Percentiles rank a stretch among this genome's conserved stretches.
phyloP scores from a whole-genome alignment of 768 basidiomycete species.

The Hygrophorus pudorinus region DNA sequence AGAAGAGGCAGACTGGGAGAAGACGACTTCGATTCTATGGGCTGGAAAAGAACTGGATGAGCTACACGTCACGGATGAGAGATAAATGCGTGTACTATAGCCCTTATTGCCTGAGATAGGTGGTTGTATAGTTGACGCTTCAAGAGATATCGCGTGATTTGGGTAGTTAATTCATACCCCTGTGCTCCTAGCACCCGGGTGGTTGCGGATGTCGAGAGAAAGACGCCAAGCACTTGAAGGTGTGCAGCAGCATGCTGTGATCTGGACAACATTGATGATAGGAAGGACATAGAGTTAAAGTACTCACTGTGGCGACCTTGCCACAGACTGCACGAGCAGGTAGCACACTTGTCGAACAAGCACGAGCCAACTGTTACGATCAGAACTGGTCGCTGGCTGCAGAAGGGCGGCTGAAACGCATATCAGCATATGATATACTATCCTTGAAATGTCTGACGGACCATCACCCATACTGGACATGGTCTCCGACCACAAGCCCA shows the following conservation, averaged over 20 bases:
- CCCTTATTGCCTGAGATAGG: slow-evolving; percentile 30
- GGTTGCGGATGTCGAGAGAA: slow-evolving; percentile 28
- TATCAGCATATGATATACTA: background rate
- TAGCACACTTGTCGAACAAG: slow-evolving; percentile 41
- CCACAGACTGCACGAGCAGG: slow-evolving; percentile 42
- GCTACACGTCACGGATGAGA: slow-evolving; percentile 1
- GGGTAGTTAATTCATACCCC: slow-evolving; percentile 20
- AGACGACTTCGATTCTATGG: slow-evolving; percentile 45
- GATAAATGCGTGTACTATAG: slow-evolving; percentile 35
- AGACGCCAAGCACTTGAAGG: slow-evolving; percentile 38
- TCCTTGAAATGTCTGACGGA: slow-evolving; percentile 9
- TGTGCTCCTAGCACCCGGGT: slow-evolving; percentile 18
- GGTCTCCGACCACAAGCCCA: slow-evolving; percentile 36
- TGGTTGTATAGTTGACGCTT: slow-evolving; percentile 34
- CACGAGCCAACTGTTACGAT: slow-evolving; percentile 47
- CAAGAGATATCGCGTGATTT: slow-evolving; percentile 37
- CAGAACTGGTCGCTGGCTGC: slow-evolving; percentile 24
- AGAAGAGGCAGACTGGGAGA: slow-evolving; percentile 34
- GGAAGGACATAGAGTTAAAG: background rate
- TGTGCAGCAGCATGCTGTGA: slow-evolving; percentile 35
- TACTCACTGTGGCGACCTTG: slow-evolving; percentile 41
- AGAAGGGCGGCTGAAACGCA: slow-evolving; percentile 28
- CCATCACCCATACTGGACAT: slow-evolving; percentile 24
- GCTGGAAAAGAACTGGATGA: slow-evolving; percentile 27
- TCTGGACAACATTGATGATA: slow-evolving; percentile 22